Conservation (phyloP, 2,329 filamentous ascomycete genomes). For the Clonostachys byssicola region DNA sequence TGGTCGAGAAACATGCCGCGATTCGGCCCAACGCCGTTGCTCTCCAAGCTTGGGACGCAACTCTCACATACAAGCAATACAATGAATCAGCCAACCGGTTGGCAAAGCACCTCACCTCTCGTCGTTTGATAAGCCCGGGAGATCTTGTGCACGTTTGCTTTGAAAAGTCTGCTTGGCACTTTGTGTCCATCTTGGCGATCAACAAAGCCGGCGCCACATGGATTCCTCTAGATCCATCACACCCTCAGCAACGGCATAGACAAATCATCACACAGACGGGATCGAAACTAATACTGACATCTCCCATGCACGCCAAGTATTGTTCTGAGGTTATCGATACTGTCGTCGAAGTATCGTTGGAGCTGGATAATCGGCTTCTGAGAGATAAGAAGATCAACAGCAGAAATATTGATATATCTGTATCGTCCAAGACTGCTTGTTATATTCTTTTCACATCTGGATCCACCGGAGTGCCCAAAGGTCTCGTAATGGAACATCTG, state of each 20-base stretch:
- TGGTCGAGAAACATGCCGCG: constrained; percentile 25
- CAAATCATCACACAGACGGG: neutral
- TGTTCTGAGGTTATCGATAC: neutral
- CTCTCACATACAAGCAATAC: constrained; percentile 30
- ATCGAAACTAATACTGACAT: neutral
- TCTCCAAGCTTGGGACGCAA: constrained; percentile 34
- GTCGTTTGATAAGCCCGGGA: neutral
- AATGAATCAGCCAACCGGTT: constrained; percentile 5
- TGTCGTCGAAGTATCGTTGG: neutral
- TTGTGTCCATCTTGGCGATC: constrained; percentile 3
- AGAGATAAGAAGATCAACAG: neutral
- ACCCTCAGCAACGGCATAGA: neutral
- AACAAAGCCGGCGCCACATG: constrained; percentile 5
- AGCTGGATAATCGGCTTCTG: neutral
- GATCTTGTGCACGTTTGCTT: constrained; percentile 4
- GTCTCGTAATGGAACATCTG: constrained; percentile 10
- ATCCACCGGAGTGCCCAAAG: constrained; percentile 14
- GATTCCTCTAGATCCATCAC: constrained; percentile 3
- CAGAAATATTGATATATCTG: neutral
- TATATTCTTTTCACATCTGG: constrained; percentile 15
- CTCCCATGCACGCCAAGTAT: neutral
- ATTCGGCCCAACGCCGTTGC: constrained; percentile 21
- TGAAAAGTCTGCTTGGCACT: constrained; percentile 3
- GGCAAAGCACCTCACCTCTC: constrained; percentile 2
- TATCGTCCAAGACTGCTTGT: constrained; percentile 1